Evolutionary conservation across 1,284 basidiomycete species (phyloP).

Genomic region (Ustilago trichophora): DNA sequence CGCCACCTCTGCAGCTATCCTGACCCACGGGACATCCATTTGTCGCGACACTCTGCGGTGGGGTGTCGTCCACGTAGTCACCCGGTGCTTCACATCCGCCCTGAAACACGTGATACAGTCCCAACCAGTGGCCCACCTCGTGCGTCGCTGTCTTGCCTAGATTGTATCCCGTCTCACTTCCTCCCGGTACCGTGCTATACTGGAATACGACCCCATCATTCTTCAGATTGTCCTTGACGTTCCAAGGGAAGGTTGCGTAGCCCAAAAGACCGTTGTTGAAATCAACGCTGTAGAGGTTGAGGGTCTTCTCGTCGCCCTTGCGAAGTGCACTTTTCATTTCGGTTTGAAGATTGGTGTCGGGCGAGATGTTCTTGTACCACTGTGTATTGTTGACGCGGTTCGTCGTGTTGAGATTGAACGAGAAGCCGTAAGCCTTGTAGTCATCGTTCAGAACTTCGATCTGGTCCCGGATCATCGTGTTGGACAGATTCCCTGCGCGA

Average conservation of each 20-base stretch:
- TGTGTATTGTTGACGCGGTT: conserved; percentile 68
- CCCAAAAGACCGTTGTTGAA: conserved; percentile 41
- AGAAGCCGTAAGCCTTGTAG: conserved; percentile 69
- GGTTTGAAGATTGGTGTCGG: conserved; percentile 68
- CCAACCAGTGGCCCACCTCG: conserved; percentile 69
- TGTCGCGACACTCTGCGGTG: conserved; percentile 55
- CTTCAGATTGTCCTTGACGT: conserved; percentile 1
- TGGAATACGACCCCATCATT: conserved; percentile 45
- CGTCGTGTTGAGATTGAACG: conserved; percentile 69
- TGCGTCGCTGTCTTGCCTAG: conserved; percentile 72
- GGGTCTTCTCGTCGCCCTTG: conserved; percentile 68
- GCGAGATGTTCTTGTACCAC: conserved; percentile 71
- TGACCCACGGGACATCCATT: conserved; percentile 39
- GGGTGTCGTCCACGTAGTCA: conserved; percentile 72
- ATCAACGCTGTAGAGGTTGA: conserved; percentile 72
- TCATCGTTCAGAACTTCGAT: conserved; percentile 72
- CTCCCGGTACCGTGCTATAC: conserved; percentile 70
- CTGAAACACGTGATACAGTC: conserved; percentile 74
- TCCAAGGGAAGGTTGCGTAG: conserved; percentile 71
- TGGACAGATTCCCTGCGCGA: conserved; percentile 18
- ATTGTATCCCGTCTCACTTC: conserved; percentile 70
- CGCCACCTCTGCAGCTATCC: conserved; percentile 41
- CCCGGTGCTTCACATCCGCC: conserved; percentile 71
- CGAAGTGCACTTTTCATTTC: conserved; percentile 71
- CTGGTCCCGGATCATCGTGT: conserved; percentile 58